Evolutionary conservation across 768 basidiomycete genomes (phyloP).

Genomic region (Botryobasidium botryosum): DNA sequence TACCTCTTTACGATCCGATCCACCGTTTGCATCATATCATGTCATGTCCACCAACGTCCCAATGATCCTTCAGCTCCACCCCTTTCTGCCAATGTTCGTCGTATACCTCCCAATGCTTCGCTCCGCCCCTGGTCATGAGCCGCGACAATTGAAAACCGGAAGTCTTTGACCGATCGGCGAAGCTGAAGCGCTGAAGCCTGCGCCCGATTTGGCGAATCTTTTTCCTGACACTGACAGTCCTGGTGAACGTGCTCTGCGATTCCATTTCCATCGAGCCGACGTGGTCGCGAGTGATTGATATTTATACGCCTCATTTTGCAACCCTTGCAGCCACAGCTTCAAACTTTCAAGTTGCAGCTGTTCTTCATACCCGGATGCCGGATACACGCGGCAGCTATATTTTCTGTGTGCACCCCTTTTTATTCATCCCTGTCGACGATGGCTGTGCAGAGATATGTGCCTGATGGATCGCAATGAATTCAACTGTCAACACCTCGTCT

Average conservation of each 20-base stretch:
- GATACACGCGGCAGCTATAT: too few relatives aligned
- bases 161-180: background rate
- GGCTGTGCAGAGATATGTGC: too few relatives aligned
- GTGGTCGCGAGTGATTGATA: constrained; percentile 7
- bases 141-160: background rate
- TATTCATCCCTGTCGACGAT: too few relatives aligned
- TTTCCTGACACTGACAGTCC: too few relatives aligned
- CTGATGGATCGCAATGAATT: too few relatives aligned
- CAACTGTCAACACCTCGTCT: too few relatives aligned
- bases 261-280: background rate
- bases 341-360: too few relatives aligned
- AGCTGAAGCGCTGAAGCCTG: background rate
- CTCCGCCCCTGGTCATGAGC: too few relatives aligned
- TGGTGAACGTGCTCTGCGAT: too few relatives aligned
- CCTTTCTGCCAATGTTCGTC: background rate
- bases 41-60: background rate
- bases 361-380: too few relatives aligned
- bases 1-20: background rate
- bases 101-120: background rate
- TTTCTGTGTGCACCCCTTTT: too few relatives aligned
- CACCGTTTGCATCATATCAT: background rate
- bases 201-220: background rate
- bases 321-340: too few relatives aligned
- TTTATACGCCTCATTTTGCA: constrained; percentile 11
- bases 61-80: background rate